phyloP scores from a whole-genome alignment of 495 filamentous ascomycete species.

The Symbiotaphrina buchneri region DNA sequence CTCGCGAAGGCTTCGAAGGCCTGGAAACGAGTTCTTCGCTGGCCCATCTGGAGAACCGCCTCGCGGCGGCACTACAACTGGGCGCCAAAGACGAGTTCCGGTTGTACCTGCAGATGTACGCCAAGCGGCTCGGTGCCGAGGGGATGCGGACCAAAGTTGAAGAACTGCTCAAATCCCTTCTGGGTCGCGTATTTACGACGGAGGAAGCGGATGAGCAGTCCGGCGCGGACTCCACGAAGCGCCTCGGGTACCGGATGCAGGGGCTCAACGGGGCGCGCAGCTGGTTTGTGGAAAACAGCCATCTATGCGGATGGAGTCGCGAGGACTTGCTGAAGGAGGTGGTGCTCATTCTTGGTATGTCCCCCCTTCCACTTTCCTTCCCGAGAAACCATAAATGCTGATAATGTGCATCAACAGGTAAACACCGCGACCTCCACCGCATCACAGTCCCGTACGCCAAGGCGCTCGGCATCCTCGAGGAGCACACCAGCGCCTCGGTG shows the following conservation, averaged over 20 bases:
- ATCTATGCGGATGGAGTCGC: constrained; percentile 71
- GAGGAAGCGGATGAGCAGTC: constrained; percentile 23
- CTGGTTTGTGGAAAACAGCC: constrained; percentile 24
- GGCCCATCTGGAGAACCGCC: constrained; percentile 84
- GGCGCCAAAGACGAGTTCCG: constrained; percentile 80
- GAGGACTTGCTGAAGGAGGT: constrained; percentile 72
- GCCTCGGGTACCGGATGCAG: constrained; percentile 36
- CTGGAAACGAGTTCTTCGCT: constrained; percentile 84
- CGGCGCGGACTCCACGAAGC: constrained; percentile 22
- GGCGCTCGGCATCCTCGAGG: constrained; percentile 35
- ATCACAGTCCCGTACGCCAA: constrained; percentile 80
- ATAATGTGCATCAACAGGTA: constrained; percentile 33
- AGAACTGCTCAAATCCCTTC: constrained; percentile 58
- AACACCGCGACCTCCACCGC: constrained; percentile 78
- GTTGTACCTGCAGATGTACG: constrained; percentile 86
- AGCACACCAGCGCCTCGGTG: not conserved
- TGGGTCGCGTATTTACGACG: constrained; percentile 47
- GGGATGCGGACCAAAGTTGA: constrained; percentile 73
- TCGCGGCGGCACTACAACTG: constrained; percentile 70
- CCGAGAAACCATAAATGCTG: not conserved
- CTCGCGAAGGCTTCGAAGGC: constrained; percentile 72
- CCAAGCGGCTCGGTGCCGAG: constrained; percentile 81
- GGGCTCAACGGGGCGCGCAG: too few species aligned
- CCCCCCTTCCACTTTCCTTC: constrained; percentile 1
- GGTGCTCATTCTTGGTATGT: constrained; percentile 76